phyloP scores from a whole-genome alignment of 1,284 basidiomycete genomes.

The Ustilago xerochloae region DNA sequence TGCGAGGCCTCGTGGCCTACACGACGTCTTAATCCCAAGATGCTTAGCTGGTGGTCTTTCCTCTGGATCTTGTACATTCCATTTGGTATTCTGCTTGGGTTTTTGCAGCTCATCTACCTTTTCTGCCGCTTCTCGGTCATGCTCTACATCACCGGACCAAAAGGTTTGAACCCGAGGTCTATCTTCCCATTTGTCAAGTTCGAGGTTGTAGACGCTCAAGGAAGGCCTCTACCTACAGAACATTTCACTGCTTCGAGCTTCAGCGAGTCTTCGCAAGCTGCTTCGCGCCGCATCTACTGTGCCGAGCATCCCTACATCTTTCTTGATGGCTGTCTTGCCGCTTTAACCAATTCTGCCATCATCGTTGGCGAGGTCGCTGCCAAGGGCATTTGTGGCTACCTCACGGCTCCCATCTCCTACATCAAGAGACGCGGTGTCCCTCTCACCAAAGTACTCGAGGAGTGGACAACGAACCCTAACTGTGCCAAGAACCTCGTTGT shows the following conservation, averaged over 20 bases:
- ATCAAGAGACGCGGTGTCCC: constrained; percentile 17
- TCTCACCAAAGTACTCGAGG: constrained; percentile 18
- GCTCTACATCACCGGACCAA: constrained; percentile 7
- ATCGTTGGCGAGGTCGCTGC: constrained; percentile 17
- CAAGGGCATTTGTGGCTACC: constrained; percentile 16
- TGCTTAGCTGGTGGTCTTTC: constrained; percentile 25
- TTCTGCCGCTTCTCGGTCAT: constrained; percentile 7
- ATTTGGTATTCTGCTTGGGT: constrained; percentile 14
- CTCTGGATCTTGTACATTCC: constrained; percentile 27
- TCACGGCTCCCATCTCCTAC: constrained; percentile 12
- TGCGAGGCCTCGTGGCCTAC: constrained; percentile 35
- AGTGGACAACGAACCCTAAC: constrained; percentile 13
- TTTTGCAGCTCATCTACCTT: constrained; percentile 17
- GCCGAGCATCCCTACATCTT: constrained; percentile 35
- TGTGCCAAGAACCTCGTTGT: constrained; percentile 28
- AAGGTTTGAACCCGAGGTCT: constrained; percentile 11
- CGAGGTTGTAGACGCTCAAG: constrained; percentile 18
- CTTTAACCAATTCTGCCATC: constrained; percentile 25
- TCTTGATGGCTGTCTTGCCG: constrained; percentile 19
- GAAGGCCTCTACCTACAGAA: constrained; percentile 15
- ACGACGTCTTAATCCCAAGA: constrained; percentile 31
- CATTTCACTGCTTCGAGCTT: constrained; percentile 9
- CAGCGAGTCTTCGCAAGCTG: constrained; percentile 4
- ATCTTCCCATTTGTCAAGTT: constrained; percentile 26
- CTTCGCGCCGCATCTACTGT: constrained; percentile 23